phyloP scores from a whole-genome alignment of 257 asterid genomes.

The Apocynum venetum region DNA sequence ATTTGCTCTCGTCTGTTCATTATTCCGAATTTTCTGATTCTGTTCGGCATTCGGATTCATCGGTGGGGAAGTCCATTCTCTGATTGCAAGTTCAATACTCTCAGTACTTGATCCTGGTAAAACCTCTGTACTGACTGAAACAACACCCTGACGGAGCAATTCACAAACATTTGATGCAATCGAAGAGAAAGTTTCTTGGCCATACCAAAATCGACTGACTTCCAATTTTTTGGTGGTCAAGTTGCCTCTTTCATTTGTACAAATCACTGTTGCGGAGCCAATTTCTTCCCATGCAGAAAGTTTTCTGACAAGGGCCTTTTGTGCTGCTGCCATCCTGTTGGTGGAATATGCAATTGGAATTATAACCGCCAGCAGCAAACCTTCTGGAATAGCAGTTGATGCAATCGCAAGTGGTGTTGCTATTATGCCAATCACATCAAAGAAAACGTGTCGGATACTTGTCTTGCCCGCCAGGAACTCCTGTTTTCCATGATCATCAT shows the following conservation, averaged over 20 bases:
- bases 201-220: slow-evolving; percentile 43
- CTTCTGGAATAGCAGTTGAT: slow-evolving; percentile 64
- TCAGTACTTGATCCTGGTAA: slow-evolving; percentile 34
- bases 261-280: slow-evolving; percentile 65
- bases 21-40: too few species aligned
- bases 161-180: slow-evolving; percentile 27
- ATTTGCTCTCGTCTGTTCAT: slow-evolving; percentile 25
- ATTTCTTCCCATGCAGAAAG: slow-evolving; percentile 63
- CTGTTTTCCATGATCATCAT: slow-evolving; percentile 3
- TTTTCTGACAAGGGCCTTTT: slow-evolving; percentile 61
- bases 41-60: slow-evolving; percentile 27
- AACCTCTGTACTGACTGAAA: slow-evolving; percentile 36
- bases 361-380: slow-evolving; percentile 56
- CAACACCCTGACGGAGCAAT: slow-evolving; percentile 41
- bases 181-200: slow-evolving; percentile 14
- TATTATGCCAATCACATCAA: slow-evolving; percentile 44
- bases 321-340: slow-evolving; percentile 48
- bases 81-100: slow-evolving; percentile 48
- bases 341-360: slow-evolving; percentile 54
- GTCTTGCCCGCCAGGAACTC: slow-evolving; percentile 37
- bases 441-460: slow-evolving; percentile 26
- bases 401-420: slow-evolving; percentile 52
- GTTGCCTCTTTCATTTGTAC: slow-evolving; percentile 59
- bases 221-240: slow-evolving; percentile 44
- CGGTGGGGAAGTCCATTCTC: slow-evolving; percentile 41